Percentiles rank a stretch among this genome's conserved stretches.
These are phyloP conservation scores for Plasmodium gallinaceum DNA, from an alignment of 169 alveolate genomes.

Conservation along the genomic window DNA sequence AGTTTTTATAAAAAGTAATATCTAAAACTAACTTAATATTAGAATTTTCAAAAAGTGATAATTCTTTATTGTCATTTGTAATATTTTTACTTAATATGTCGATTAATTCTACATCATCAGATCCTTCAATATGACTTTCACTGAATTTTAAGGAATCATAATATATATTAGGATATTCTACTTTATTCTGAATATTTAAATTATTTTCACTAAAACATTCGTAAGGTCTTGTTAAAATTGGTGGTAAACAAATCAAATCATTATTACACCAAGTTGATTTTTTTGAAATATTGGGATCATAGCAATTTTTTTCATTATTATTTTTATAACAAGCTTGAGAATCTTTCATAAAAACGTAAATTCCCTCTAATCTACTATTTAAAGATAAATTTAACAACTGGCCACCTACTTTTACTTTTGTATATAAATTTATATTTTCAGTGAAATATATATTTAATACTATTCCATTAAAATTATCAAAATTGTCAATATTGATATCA, in stretches of 20 bases:
- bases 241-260: constrained; percentile 68
- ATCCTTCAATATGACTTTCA: constrained; percentile 61
- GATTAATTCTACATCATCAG: constrained; percentile 34
- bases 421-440: constrained; percentile 28
- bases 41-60: constrained; percentile 1
- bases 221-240: constrained; percentile 77
- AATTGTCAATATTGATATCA: too few species aligned
- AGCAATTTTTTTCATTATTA: constrained; percentile 55
- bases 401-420: constrained; percentile 58
- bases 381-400: constrained; percentile 59
- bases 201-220: constrained; percentile 76
- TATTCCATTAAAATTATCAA: constrained; percentile 1
- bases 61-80: background rate
- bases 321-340: constrained; percentile 73
- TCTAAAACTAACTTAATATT: constrained; percentile 43
- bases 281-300: constrained; percentile 77
- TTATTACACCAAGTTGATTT: constrained; percentile 84
- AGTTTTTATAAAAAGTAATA: constrained; percentile 30
- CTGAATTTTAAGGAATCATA: constrained; percentile 47
- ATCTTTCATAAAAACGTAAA: constrained; percentile 78
- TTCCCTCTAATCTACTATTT: constrained; percentile 79
- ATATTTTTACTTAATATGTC: constrained; percentile 1
- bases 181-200: constrained; percentile 57
- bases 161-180: constrained; percentile 62
- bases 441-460: constrained; percentile 38